Conservation (phyloP, 2,329 filamentous ascomycete species). For the Elsinoe fawcettii region DNA sequence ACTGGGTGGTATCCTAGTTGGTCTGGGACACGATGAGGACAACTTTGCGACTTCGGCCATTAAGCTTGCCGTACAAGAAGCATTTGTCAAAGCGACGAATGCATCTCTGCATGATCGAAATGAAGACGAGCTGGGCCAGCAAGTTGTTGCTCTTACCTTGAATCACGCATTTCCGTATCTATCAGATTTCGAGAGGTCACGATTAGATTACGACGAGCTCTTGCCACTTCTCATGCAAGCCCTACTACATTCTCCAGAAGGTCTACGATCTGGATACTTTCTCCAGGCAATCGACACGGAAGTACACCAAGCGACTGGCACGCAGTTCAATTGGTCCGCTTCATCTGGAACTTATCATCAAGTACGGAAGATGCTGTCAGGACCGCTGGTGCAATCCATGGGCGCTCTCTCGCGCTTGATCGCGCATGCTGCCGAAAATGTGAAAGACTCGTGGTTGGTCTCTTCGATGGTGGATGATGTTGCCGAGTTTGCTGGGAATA, state of each 20-base stretch:
- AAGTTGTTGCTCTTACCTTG: slow-evolving; percentile 58
- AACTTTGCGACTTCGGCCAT: slow-evolving; percentile 57
- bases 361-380: slow-evolving; percentile 51
- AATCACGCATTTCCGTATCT: slow-evolving; percentile 70
- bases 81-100: slow-evolving; percentile 67
- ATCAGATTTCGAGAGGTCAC: slow-evolving; percentile 49
- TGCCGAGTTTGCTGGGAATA: slow-evolving; percentile 55
- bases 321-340: slow-evolving; percentile 57
- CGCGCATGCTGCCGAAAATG: slow-evolving; percentile 55
- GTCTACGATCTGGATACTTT: slow-evolving; percentile 69
- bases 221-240: slow-evolving; percentile 62
- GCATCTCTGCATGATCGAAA: slow-evolving; percentile 58
- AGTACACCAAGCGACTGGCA: slow-evolving; percentile 46
- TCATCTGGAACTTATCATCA: slow-evolving; percentile 52
- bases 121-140: slow-evolving; percentile 40
- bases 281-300: slow-evolving; percentile 62
- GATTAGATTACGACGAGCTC: slow-evolving; percentile 59
- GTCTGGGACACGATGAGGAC: slow-evolving; percentile 59
- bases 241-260: slow-evolving; percentile 61
- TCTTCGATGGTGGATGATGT: slow-evolving; percentile 56
- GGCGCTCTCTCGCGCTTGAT: slow-evolving; percentile 60
- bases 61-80: slow-evolving; percentile 60
- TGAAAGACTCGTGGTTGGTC: slow-evolving; percentile 42
- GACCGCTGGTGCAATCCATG: slow-evolving; percentile 58
- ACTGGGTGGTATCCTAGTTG: slow-evolving; percentile 69